Conservation (phyloP, 495 filamentous ascomycete species). For the Aspergillus funiculosus region DNA sequence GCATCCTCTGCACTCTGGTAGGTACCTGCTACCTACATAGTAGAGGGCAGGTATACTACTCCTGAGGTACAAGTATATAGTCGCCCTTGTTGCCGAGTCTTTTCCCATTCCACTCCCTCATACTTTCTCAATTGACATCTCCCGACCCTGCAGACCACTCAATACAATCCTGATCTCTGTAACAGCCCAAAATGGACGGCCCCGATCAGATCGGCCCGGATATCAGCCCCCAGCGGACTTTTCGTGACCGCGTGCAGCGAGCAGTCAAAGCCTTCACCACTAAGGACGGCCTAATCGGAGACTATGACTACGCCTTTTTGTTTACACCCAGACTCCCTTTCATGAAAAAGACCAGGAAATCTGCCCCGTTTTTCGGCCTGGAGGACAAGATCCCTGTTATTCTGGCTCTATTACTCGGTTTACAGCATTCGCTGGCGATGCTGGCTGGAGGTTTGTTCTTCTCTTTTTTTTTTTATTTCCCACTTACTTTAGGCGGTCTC, state of each 20-base stretch:
- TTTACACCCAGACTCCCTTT: conserved; percentile 82
- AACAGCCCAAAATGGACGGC: conserved; percentile 33
- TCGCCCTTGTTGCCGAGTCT: too few relatives aligned
- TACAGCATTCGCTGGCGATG: conserved; percentile 67
- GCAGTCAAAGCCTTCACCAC: conserved; percentile 44
- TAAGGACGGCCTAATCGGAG: conserved; percentile 63
- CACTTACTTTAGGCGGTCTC: not conserved
- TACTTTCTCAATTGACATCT: not conserved
- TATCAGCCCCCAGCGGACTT: conserved; percentile 33
- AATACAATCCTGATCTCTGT: not conserved
- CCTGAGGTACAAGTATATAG: too few relatives aligned
- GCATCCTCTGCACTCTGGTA: too few relatives aligned
- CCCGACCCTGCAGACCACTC: not conserved
- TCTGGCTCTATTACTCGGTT: conserved; percentile 64
- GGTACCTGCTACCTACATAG: too few relatives aligned
- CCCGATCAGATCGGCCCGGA: conserved; percentile 51
- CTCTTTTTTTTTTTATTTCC: too few relatives aligned
- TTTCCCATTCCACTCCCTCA: too few relatives aligned
- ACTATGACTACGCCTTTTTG: conserved; percentile 78
- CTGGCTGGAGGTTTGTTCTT: conserved; percentile 48
- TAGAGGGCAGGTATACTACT: too few relatives aligned
- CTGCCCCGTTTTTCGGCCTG: conserved; percentile 82
- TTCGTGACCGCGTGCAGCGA: conserved; percentile 32
- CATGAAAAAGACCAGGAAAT: conserved; percentile 56
- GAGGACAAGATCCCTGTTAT: conserved; percentile 77